phyloP scores from a whole-genome alignment of 177 flowering plant genomes.

The Vitis hybrid region DNA sequence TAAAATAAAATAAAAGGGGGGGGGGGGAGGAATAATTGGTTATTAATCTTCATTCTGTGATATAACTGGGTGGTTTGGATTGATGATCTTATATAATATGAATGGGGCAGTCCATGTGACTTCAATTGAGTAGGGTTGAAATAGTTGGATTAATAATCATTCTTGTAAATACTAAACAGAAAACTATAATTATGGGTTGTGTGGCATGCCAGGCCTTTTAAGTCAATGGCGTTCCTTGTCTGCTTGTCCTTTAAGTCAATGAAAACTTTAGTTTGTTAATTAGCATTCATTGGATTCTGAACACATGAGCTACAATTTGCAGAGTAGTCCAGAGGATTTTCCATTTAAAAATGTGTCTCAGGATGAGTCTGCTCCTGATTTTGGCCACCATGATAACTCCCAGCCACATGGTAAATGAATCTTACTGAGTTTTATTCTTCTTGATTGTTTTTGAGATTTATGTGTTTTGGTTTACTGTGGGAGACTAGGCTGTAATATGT shows the following conservation, averaged over 20 bases:
- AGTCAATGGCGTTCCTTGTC: neutral
- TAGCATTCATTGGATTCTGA: neutral
- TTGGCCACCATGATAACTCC: constrained; percentile 15
- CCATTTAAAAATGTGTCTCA: constrained; percentile 15
- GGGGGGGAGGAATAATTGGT: too few relatives aligned
- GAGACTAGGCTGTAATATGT: neutral
- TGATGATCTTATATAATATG: neutral
- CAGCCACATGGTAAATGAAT: constrained; percentile 26
- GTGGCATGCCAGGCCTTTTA: too few relatives aligned
- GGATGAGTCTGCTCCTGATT: constrained; percentile 21
- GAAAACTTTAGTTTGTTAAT: neutral
- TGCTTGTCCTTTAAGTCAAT: neutral
- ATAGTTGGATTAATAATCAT: neutral
- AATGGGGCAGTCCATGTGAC: neutral
- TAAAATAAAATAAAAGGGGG: too few relatives aligned
- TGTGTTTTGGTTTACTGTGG: neutral
- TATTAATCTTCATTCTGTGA: too few relatives aligned
- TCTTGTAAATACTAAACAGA: neutral
- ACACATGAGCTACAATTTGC: constrained; percentile 12
- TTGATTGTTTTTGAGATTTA: neutral
- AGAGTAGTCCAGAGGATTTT: constrained; percentile 34
- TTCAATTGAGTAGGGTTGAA: neutral
- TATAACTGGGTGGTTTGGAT: neutral
- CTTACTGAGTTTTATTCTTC: neutral
- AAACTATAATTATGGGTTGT: neutral